phyloP scores from a whole-genome alignment of 1,284 basidiomycete genomes.

The Cryptococcus hybrid region DNA sequence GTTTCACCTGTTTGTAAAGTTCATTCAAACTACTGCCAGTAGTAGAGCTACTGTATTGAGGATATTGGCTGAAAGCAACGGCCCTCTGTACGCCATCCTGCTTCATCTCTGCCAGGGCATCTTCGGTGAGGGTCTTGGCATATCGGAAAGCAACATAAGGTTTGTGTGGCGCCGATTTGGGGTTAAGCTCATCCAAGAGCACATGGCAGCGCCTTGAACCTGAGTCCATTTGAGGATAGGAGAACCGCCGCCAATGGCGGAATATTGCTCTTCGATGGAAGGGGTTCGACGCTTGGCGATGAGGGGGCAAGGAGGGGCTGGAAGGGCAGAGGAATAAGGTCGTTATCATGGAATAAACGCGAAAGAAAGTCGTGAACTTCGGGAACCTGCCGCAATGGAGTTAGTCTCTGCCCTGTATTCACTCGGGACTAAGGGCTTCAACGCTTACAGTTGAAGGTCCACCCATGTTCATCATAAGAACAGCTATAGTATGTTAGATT shows the following conservation, averaged over 20 bases:
- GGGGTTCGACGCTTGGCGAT: conserved; percentile 93
- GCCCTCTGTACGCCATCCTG: conserved; percentile 89
- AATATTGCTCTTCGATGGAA: conserved; percentile 91
- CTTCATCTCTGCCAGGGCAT: conserved; percentile 79
- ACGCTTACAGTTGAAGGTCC: conserved; percentile 80
- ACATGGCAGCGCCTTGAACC: conserved; percentile 88
- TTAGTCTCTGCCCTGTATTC: not conserved
- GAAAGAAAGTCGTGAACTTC: conserved; percentile 90
- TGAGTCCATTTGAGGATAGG: conserved; percentile 94
- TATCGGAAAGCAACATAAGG: conserved; percentile 94
- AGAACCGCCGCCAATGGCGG: conserved; percentile 92
- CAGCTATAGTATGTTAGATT: conserved; percentile 55
- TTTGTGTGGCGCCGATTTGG: conserved; percentile 92
- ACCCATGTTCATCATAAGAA: conserved; percentile 99
- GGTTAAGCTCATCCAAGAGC: conserved; percentile 86
- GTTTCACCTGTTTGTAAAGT: conserved; percentile 64
- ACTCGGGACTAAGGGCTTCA: not conserved
- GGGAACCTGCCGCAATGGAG: conserved; percentile 57
- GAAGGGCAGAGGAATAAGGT: conserved; percentile 94
- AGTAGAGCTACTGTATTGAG: conserved; percentile 97
- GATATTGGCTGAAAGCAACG: conserved; percentile 97
- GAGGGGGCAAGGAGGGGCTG: conserved; percentile 77
- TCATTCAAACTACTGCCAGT: conserved; percentile 97
- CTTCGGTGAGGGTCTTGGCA: conserved; percentile 82
- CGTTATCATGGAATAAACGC: conserved; percentile 89